These are phyloP conservation scores for Neofusicoccum kwambonambiense DNA, from an alignment of 2,329 filamentous ascomycete species.

Conservation along the genomic window DNA sequence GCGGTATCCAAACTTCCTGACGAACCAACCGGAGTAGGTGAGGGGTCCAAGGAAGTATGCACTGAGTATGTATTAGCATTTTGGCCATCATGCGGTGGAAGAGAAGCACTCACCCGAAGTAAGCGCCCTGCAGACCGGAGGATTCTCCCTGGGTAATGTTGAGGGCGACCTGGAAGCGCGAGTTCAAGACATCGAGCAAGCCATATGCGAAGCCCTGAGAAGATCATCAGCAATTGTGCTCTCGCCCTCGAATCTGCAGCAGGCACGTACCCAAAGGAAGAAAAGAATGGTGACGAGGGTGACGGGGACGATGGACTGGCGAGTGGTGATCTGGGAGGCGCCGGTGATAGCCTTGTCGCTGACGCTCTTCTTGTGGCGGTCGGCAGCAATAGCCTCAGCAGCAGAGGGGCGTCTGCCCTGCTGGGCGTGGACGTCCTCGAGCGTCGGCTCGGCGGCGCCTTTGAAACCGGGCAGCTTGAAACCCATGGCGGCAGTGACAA, in stretches of 20 bases:
- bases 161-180: conserved; percentile 43
- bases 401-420: conserved; percentile 37
- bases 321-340: conserved; percentile 41
- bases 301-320: conserved; percentile 51
- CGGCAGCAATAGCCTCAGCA: conserved; percentile 32
- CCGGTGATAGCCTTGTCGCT: conserved; percentile 36
- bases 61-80: conserved; percentile 24
- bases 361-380: conserved; percentile 35
- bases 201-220: conserved; percentile 44
- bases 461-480: conserved; percentile 23
- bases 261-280: conserved; percentile 47
- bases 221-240: background rate
- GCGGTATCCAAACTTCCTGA: conserved; percentile 75
- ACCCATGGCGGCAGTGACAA: conserved; percentile 10
- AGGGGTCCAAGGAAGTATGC: conserved; percentile 56
- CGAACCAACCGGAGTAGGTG: conserved; percentile 57
- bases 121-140: conserved; percentile 62
- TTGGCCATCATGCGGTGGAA: background rate
- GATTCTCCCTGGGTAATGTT: conserved; percentile 54
- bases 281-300: conserved; percentile 48
- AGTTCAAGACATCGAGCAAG: conserved; percentile 46
- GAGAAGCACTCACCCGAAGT: conserved; percentile 54
- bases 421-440: conserved; percentile 37
- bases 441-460: conserved; percentile 32
- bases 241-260: too few relatives aligned